Evolutionary conservation across 768 basidiomycete species (phyloP), one percentile per base, ranked within the genome.

Genomic region (Collybia mongolica): DNA sequence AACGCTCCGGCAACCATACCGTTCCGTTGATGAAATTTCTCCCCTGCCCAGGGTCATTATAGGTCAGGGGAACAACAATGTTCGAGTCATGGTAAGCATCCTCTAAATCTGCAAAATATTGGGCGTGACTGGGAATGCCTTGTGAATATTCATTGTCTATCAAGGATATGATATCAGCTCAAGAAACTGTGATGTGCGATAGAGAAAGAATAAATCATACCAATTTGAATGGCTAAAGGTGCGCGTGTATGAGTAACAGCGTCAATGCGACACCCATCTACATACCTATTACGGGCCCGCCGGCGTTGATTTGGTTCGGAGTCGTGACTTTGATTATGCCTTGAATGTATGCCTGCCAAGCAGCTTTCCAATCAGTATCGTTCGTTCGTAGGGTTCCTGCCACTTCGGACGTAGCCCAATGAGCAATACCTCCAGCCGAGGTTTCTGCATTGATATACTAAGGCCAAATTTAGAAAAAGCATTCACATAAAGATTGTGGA

Each of bases 401-500:
- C 14, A 88, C 80, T 57, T 82, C 75, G 11, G 80, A 76, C 1
- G 89, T 90, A 9, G 80, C 73, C 90, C 90, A 91, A 54, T 77
- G 76, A 61, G 63, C 82, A 59, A 71, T 81, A 8, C 90, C 90
- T 20, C 90, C 90, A 0, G 87, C 90, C 11, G 84, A 83, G 0
- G 87, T 89, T 62, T 91, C 89, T 3, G 87, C 88, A 56, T 90
- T 90, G 69, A 90, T 90, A 57, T 90, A 81, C 71, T 79, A 55
- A 2, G 41, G 20, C 43, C 35, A 11, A 46, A 44, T 26, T 17
- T 11, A 22, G 29, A 17, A 24, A 47, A 8, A 44, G 24, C 36
- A 49, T 41, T 44, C 22, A 41, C 32, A 14, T 1, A 17, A 8
- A 20, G 15, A 15, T 19, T 8, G 20, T 39, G 11, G 28, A 50